Base-by-base conservation (phyloP, 169 alveolate genomes). In the Cryptosporidium felis region DNA sequence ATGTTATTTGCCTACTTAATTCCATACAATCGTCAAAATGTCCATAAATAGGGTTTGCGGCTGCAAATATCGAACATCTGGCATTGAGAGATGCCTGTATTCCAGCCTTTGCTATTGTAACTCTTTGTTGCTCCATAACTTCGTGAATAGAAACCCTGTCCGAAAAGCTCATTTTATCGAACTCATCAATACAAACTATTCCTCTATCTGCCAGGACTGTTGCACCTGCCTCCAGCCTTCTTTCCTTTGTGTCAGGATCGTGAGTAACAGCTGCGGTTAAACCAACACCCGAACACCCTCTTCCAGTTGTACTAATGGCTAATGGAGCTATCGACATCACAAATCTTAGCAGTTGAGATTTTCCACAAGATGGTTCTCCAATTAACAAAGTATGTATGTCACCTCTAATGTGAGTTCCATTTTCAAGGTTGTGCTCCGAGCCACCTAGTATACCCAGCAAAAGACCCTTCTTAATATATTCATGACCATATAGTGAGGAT, bases 211-310 rank as follows among this genome's bases (percentile, higher is more conserved):
- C 99, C 90, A 98, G 91, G 16, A 98, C 99, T 99, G 97, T 98
- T 21, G 99, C 99, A 21, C 99, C 99, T 16, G 99, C 99, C 88
- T 98, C 99, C 21, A 97, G 95, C 53, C 94, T 94, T 44, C 98
- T 90, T 59, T 98, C 99, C 4, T 98, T 98, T 5, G 96, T 93
- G 26, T 94, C 97, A 91, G 92, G 95, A 80, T 98, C 99, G 2
- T 93, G 90, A 3, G 96, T 94, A 28, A 98, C 98, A 0, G 99
- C 99, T 1, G 99, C 99, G 5, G 99, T 98, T 40, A 98, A 94
- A 80, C 99, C 99, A 4, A 98, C 99, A 18, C 99, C 99, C n/a
- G 99, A 92, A 36, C 99, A 96, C 40, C 99, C 99, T 58, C 99
- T 92, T 14, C 99, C 99, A n/a, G 99, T 97, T 32, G 99, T 97